Evolutionary conservation across 2,329 filamentous ascomycete species (phyloP), one percentile per base, ranked within the genome.

Genomic region (Pseudocercospora musae): DNA sequence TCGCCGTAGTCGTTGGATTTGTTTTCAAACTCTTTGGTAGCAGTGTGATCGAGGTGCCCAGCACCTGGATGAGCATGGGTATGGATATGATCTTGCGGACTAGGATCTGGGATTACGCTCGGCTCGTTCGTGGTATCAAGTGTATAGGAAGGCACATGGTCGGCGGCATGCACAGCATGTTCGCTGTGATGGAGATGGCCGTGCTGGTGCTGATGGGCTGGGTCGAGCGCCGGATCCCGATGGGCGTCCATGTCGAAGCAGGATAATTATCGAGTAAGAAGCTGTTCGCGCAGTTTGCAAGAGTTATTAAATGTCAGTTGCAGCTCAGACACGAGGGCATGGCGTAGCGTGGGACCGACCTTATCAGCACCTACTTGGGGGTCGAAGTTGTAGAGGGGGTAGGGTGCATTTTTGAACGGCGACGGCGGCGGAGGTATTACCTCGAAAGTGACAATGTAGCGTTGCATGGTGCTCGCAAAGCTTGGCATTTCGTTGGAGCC

Each of bases 121-220:
- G 58, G 66, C 25, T 69, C 67, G 57, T 56, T 58, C 8, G 68
- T 69, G 40, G 65, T 69, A 55, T 63, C 61, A 9, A 50, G 54
- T 13, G 68, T 67, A 48, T 67, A 70, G 18, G 60, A 52, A 8
- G 65, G 63, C 55, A 65, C 54, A 46, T 70, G 65, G 42, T 65
- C 50, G 20, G 66, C 62, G 21, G 59, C 48, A 13, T 66, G 66
- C 25, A 60, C 66, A 20, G 60, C 63, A 31, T 65, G 46, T 23
- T 60, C 53, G 27, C 71, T 72, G 63, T 79, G 77, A 61, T 79
- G 76, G 10, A 77, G 69, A 66, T 79, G 76, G 18, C 68, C 66
- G 68, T 79, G 77, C 48, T 74, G 70, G 63, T 79, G 78, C 60
- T 78, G 75, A 54, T 76, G 72, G 37, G 71, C 70, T 13, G 73